These are phyloP conservation scores for Cantharellus cinnabarinus DNA, from an alignment of 768 basidiomycete species.

Conservation along the genomic window DNA sequence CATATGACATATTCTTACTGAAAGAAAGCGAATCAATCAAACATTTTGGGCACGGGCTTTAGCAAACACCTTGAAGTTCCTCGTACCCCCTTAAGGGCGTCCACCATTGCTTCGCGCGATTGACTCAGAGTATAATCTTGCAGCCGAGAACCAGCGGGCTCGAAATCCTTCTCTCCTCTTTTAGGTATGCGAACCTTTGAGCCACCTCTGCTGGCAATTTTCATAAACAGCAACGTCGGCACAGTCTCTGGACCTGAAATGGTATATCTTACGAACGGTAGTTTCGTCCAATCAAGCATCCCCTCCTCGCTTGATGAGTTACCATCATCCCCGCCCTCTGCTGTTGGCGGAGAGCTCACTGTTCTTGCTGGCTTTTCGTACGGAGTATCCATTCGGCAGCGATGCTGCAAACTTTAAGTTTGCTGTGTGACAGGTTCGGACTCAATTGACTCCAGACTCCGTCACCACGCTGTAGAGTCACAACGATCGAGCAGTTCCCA, in stretches of 20 bases:
- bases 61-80: slow-evolving; percentile 52
- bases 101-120: slow-evolving; percentile 71
- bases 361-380: no score
- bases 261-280: slow-evolving; percentile 27
- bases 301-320: slow-evolving; percentile 54
- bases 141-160: slow-evolving; percentile 54
- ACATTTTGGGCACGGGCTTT: not conserved
- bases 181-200: slow-evolving; percentile 68
- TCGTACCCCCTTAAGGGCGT: slow-evolving; percentile 50
- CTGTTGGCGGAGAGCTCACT: no score
- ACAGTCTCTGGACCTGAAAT: not conserved
- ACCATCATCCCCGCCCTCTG: slow-evolving; percentile 24
- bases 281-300: slow-evolving; percentile 64
- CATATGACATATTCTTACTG: slow-evolving; percentile 66
- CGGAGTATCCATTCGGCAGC: no score
- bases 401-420: no score
- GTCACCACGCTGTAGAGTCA: no score
- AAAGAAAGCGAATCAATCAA: not conserved
- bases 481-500: no score
- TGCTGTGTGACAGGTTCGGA: no score
- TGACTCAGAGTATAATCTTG: slow-evolving; percentile 68
- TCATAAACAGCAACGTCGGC: not conserved
- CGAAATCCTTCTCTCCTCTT: slow-evolving; percentile 94
- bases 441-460: no score
- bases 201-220: slow-evolving; percentile 3